Evolutionary conservation across 345 rosid species (phyloP).

Genomic region (Erodium maritimum): DNA sequence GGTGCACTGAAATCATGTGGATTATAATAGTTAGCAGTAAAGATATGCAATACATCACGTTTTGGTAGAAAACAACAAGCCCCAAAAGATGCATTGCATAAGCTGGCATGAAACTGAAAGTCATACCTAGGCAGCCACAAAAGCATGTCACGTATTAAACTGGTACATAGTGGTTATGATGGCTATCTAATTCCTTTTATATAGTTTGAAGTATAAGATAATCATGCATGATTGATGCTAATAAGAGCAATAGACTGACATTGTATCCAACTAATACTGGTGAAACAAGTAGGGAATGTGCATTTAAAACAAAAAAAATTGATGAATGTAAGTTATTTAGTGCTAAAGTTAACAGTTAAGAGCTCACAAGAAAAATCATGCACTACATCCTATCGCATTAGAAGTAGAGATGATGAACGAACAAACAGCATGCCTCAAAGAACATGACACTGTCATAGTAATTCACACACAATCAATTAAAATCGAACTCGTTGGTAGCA

Average conservation of each 20-base stretch:
- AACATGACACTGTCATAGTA: neutral
- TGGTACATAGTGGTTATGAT: neutral
- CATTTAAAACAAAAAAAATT: too few species aligned
- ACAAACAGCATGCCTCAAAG: neutral
- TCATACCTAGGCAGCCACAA: neutral
- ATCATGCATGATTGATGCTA: neutral
- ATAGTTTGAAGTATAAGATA: too few species aligned
- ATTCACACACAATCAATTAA: neutral
- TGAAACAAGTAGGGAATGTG: neutral
- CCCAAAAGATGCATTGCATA: neutral
- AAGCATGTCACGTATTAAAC: neutral
- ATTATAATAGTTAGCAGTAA: slow-evolving; percentile 3
- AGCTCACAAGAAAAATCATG: neutral
- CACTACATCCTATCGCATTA: neutral
- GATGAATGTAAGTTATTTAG: neutral
- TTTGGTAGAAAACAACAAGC: neutral
- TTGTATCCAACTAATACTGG: neutral
- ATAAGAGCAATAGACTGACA: neutral
- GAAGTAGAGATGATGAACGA: neutral
- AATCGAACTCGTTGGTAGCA: neutral
- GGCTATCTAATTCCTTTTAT: too few species aligned
- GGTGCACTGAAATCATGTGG: slow-evolving; percentile 34
- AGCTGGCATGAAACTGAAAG: neutral
- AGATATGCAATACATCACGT: neutral
- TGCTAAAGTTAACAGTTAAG: neutral